Conservation (phyloP, 2,329 filamentous ascomycete genomes). For the Microsporum audouinii region DNA sequence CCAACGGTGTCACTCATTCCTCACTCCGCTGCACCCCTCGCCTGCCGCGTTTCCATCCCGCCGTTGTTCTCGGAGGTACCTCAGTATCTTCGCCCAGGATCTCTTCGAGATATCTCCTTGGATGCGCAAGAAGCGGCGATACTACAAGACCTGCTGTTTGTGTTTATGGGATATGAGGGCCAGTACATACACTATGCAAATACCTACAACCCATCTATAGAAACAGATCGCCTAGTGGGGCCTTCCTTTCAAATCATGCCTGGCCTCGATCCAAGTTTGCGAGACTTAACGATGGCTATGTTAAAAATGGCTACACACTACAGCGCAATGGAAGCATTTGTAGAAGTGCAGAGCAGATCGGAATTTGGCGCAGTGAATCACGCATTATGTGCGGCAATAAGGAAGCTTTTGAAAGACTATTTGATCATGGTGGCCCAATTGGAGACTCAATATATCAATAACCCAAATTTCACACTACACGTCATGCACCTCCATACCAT, state of each 20-base stretch:
- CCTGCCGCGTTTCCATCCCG: slow-evolving; percentile 52
- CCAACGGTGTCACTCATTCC: slow-evolving; percentile 67
- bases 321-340: slow-evolving; percentile 77
- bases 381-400: slow-evolving; percentile 86
- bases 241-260: slow-evolving; percentile 68
- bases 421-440: slow-evolving; percentile 84
- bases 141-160: slow-evolving; percentile 80
- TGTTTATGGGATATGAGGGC: slow-evolving; percentile 98
- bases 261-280: slow-evolving; percentile 80
- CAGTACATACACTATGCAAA: slow-evolving; percentile 85
- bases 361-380: slow-evolving; percentile 94
- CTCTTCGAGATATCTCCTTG: slow-evolving; percentile 59
- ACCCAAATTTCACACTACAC: slow-evolving; percentile 80
- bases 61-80: slow-evolving; percentile 57
- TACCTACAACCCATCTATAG: slow-evolving; percentile 68
- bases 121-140: slow-evolving; percentile 78
- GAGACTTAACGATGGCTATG: slow-evolving; percentile 79
- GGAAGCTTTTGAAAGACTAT: slow-evolving; percentile 86
- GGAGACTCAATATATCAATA: slow-evolving; percentile 84
- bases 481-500: slow-evolving; percentile 85
- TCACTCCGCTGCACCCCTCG: slow-evolving; percentile 59
- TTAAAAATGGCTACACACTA: slow-evolving; percentile 91
- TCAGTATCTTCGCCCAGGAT: slow-evolving; percentile 52
- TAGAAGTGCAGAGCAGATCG: slow-evolving; percentile 85
- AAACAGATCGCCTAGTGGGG: slow-evolving; percentile 76